Conservation (phyloP, 495 filamentous ascomycete genomes). For the Talaromyces proteolyticus region DNA sequence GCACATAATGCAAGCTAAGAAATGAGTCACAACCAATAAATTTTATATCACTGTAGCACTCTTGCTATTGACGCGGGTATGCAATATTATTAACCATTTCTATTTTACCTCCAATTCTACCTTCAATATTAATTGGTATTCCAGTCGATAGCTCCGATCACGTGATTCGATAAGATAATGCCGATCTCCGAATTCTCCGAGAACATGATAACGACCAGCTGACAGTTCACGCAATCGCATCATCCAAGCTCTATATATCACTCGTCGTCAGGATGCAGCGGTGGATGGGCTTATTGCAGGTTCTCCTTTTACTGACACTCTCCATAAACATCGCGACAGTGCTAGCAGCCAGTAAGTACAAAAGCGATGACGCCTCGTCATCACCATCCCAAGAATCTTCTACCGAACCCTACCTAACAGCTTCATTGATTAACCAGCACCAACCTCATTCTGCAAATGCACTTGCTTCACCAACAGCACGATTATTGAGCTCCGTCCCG, state of each 20-base stretch:
- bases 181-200: not conserved
- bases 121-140: too few relatives aligned
- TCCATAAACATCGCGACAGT: not conserved
- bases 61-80: too few relatives aligned
- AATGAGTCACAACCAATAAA: too few relatives aligned
- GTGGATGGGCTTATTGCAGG: not conserved
- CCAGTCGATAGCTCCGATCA: too few relatives aligned
- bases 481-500: constrained; percentile 57
- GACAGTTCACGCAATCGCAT: too few relatives aligned
- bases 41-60: too few relatives aligned
- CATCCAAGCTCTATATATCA: not conserved
- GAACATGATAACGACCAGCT: too few relatives aligned
- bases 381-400: not conserved
- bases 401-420: too few relatives aligned
- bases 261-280: not conserved
- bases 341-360: constrained; percentile 3
- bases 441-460: constrained; percentile 96
- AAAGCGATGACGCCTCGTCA: not conserved
- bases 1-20: too few relatives aligned
- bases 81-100: too few relatives aligned
- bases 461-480: constrained; percentile 89
- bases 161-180: not conserved
- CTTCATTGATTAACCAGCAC: too few relatives aligned
- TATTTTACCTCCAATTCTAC: too few relatives aligned
- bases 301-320: not conserved